Conservation (phyloP, 2,329 filamentous ascomycete species). For the Pseudogymnoascus sp. region DNA sequence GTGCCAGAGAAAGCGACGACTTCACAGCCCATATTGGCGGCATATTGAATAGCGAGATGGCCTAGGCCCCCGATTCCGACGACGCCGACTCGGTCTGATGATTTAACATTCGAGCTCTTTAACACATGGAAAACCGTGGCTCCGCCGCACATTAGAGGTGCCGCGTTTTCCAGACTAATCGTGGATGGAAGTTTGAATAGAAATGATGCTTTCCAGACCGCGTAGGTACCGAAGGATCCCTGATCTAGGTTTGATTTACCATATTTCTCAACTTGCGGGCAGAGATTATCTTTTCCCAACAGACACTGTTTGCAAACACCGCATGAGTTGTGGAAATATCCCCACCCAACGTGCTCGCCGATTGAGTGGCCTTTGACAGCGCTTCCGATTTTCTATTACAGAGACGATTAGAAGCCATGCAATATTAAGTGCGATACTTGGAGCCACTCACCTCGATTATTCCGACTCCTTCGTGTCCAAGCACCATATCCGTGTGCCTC, state of each 20-base stretch:
- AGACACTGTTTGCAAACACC: constrained; percentile 38
- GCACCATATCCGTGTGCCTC: constrained; percentile 29
- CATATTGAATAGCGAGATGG: constrained; percentile 56
- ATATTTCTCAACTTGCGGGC: constrained; percentile 34
- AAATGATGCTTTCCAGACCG: constrained; percentile 33
- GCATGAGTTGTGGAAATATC: constrained; percentile 35
- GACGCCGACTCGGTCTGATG: constrained; percentile 27
- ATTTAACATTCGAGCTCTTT: constrained; percentile 29
- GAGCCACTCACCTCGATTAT: constrained; percentile 28
- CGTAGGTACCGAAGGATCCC: constrained; percentile 36
- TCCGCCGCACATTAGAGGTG: constrained; percentile 39
- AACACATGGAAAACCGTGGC: constrained; percentile 34
- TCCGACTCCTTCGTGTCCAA: constrained; percentile 45
- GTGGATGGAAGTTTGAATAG: constrained; percentile 33
- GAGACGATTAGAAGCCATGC: constrained; percentile 8
- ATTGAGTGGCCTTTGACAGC: constrained; percentile 32
- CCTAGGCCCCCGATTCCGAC: constrained; percentile 55
- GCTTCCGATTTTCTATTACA: constrained; percentile 29
- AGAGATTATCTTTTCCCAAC: constrained; percentile 37
- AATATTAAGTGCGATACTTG: not conserved
- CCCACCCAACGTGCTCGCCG: constrained; percentile 42
- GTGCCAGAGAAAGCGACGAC: constrained; percentile 51
- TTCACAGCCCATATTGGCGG: constrained; percentile 52
- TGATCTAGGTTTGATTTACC: constrained; percentile 37
- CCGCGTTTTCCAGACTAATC: constrained; percentile 33